A percentile compares a stretch with the other conserved stretches of the same genome.
Evolutionary conservation across 2,329 filamentous ascomycete species (phyloP).

Genomic region (Endothia cerciana): DNA sequence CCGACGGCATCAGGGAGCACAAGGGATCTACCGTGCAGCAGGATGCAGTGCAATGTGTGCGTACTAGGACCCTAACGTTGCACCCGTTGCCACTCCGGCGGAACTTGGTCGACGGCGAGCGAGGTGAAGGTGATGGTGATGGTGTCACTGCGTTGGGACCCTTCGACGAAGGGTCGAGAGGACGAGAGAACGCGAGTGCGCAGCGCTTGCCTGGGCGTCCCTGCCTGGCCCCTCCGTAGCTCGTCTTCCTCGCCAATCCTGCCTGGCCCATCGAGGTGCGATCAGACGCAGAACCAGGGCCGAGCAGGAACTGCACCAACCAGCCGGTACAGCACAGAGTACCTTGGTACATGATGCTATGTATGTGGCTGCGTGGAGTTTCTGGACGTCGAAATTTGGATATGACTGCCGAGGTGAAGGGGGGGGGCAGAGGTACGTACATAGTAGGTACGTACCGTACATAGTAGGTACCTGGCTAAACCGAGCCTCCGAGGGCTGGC

Average conservation of each 20-base stretch:
- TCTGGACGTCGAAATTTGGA: conserved; percentile 6
- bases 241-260: background rate
- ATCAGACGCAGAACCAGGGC: background rate
- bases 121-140: background rate
- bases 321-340: background rate
- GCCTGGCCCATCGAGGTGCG: background rate
- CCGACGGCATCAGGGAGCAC: background rate
- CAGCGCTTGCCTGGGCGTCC: background rate
- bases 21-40: background rate
- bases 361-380: no score
- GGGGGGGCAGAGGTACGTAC: background rate
- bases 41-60: background rate
- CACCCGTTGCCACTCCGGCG: background rate
- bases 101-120: background rate
- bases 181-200: background rate
- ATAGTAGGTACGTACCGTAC: background rate
- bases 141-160: no score
- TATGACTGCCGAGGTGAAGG: background rate
- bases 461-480: background rate
- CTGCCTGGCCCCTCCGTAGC: background rate
- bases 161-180: background rate
- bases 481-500: background rate
- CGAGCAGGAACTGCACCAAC: background rate
- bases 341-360: no score
- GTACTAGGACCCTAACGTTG: background rate